A percentile compares a stretch with the other conserved stretches of the same genome.
phyloP scores from a whole-genome alignment of 306 rosid genomes.

The Nissolia schottii region DNA sequence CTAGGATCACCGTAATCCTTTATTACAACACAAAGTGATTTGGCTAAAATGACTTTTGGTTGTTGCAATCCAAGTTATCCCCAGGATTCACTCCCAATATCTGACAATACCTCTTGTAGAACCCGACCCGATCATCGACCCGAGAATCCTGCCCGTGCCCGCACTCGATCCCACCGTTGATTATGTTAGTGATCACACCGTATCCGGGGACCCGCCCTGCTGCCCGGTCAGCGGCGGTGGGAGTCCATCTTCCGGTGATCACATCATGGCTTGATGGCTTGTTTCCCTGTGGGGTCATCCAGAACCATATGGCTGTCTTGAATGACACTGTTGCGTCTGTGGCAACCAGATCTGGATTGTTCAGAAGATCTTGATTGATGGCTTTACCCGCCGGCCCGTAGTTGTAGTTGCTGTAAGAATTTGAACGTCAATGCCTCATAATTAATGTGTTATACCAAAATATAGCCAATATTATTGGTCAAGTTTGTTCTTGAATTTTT shows the following conservation, averaged over 20 bases:
- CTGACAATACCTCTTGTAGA: slow-evolving; percentile 28
- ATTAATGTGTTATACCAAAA: too few relatives aligned
- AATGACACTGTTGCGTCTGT: slow-evolving; percentile 42
- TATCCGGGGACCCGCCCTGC: slow-evolving; percentile 34
- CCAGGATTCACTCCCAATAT: slow-evolving; percentile 28
- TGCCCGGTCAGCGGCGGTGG: slow-evolving; percentile 33
- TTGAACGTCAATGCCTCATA: neutral
- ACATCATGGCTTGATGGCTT: slow-evolving; percentile 75
- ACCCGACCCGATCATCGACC: slow-evolving; percentile 27
- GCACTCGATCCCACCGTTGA: slow-evolving; percentile 30
- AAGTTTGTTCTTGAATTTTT: too few relatives aligned
- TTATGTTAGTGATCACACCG: slow-evolving; percentile 40
- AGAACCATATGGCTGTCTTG: slow-evolving; percentile 70
- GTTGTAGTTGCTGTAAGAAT: slow-evolving; percentile 54
- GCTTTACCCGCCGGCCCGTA: slow-evolving; percentile 52
- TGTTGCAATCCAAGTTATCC: slow-evolving; percentile 36
- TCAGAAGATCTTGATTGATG: slow-evolving; percentile 26
- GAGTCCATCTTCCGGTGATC: slow-evolving; percentile 45
- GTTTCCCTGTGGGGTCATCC: slow-evolving; percentile 67
- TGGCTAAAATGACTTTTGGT: slow-evolving; percentile 26
- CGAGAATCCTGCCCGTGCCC: slow-evolving; percentile 15
- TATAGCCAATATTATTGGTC: too few relatives aligned
- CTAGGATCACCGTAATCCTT: neutral
- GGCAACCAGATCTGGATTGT: slow-evolving; percentile 53
- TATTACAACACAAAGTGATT: neutral